Evolutionary conservation across 169 alveolate genomes (phyloP), one percentile per base, ranked within the genome.

Genomic region (Plasmodium coatneyi): DNA sequence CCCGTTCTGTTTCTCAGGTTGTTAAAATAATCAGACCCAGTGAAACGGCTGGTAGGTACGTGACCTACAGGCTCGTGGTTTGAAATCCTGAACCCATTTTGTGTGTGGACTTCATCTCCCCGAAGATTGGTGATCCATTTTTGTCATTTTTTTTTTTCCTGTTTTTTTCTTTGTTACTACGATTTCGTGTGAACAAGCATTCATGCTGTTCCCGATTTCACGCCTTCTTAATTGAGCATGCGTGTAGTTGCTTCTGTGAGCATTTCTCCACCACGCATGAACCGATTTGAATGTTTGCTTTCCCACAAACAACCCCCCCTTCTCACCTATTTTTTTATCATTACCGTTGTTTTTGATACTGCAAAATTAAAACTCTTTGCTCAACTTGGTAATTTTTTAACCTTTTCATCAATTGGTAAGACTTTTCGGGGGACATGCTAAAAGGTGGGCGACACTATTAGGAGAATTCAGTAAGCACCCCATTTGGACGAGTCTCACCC

Each of bases 1-100:
- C 39, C 66, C 81, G 28, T 34, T 80, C 39, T 2, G 5, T 34
- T 52, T 36, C 49, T 22, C 43, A 96, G 97, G 99, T 99, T 70
- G 99, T 99, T 86, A 99, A 99, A 95, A 99, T 99, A 82, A 98
- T 98, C 60, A 96, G 99, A 80, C 99, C 99, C 25, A 96, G 99
- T 72, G 99, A 99, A 93, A 98, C 99, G n/a, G 99, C 99, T 2
- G 99, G 99, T n/a, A 96, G 99, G 95, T 99, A 99, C 95, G 99
- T 98, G 82, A 99, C 99, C 19, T 99, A 98, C 89, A 96, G 99
- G 82, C 96, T 98, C 39, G 98, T 96, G 28, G 97, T 97, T 72
- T 97, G 86, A 94, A 12, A 66, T 5, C 39, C 34, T 0, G 39
- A 32, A 32, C 36, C 76, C 41, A 66, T 28, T 28, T 66, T 9